phyloP scores from a whole-genome alignment of 371 early-diverging fungal genomes.

The Entomophthora muscae region DNA sequence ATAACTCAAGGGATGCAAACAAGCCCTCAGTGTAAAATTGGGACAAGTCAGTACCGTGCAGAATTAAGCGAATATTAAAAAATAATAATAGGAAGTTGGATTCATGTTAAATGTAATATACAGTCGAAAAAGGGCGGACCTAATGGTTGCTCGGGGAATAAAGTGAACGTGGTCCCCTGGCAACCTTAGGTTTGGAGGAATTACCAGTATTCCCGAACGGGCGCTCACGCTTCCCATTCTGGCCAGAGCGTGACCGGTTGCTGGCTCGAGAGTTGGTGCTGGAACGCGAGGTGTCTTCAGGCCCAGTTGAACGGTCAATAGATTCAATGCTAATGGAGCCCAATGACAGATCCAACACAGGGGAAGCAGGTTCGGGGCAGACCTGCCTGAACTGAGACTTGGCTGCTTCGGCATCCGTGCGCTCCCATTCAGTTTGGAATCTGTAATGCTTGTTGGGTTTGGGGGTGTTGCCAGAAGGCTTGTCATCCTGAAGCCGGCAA shows the following conservation, averaged over 20 bases:
- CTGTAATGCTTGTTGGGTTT: background rate
- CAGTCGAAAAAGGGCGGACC: no score
- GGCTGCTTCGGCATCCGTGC: background rate
- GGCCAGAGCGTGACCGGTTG: background rate
- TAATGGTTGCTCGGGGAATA: no score
- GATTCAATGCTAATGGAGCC: background rate
- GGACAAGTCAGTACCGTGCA: no score
- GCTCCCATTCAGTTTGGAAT: background rate
- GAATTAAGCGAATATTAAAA: no score
- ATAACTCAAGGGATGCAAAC: no score
- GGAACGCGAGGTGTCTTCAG: background rate
- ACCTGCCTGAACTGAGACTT: background rate
- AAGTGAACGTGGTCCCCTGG: no score
- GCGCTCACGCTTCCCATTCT: background rate
- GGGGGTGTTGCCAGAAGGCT: background rate
- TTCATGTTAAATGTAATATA: no score
- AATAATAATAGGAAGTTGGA: no score
- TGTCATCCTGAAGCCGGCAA: background rate
- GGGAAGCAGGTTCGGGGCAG: background rate
- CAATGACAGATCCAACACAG: background rate
- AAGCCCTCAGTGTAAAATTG: no score
- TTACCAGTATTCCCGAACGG: no score
- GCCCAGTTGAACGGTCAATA: background rate
- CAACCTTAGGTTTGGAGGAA: no score
- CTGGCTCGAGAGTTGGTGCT: background rate